Evolutionary conservation across 2,329 filamentous ascomycete species (phyloP), one percentile per base, ranked within the genome.

Genomic region (Calonectria ilicicola): DNA sequence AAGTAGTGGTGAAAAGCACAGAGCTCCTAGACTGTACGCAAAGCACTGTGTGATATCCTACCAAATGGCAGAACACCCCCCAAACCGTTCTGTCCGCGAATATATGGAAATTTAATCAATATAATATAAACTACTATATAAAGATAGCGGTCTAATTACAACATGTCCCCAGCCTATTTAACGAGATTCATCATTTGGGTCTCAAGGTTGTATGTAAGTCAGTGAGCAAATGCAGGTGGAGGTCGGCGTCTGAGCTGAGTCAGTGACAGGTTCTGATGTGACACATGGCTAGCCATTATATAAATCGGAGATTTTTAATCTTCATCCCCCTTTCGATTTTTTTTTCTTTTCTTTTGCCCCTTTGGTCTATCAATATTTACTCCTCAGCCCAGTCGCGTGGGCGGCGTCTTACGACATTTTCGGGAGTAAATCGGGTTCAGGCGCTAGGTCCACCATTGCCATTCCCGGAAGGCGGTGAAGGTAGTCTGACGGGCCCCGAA

Each of bases 381-480:
- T 60, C 35, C 9, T 19, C 5, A 35, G 38, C 9, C 23, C 5
- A 35, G 38, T 40, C 53, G 38, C 14, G 23, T 38, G 53, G 21
- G n/a, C 21, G 35, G n/a, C 35, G 47, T 68, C 65, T 67, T 67
- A 68, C 65, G 69, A 72, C 53, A 15, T 8, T 29, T 38, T 47
- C 47, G 47, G 56, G 29, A 46, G 58, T 46, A 70, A 70, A 72
- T 74, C 62, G 49, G 67, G 46, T 26, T 44, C 17, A 63, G 72
- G 72, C 73, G 75, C 74, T 78, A 76, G 77, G 72, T 67, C 40
- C 58, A 29, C 29, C 21, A 21, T 46, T 67, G 14, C 78, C 72
- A 62, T 21, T 76, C 75, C 26, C 15, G 72, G 78, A 51, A 80
- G 76, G 78, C 78, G 78, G 78, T 80, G 69, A 80, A 29, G 2